Evolutionary conservation across 2,329 filamentous ascomycete genomes (phyloP), one percentile per base, ranked within the genome.

Genomic region (Alternaria alternata): DNA sequence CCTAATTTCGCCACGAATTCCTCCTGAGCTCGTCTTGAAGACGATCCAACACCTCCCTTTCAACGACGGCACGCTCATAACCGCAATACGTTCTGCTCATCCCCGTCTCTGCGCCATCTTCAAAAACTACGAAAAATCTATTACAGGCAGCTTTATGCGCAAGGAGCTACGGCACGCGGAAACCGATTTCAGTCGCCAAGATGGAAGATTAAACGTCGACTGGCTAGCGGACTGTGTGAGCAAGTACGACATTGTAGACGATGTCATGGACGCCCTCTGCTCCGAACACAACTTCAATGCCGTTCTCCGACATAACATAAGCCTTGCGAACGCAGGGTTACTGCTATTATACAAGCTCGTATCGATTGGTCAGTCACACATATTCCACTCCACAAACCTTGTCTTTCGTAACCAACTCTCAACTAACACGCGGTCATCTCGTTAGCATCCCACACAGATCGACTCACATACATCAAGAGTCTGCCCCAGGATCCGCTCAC

Each of bases 211-310:
- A 16, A 60, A 53, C 2, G 67, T 72, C 30, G 51, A 52, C n/a
- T 78, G 74, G 72, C 62, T 78, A 8, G 56, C 62, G 2, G 30
- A 65, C 8, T 78, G 74, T 30, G 70, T 75, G 3, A 57, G 57
- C n/a, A 65, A 57, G 16, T 78, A 77, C 56, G 68, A 78, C 41
- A 48, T 67, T 1, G 54, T 75, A 9, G 75, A 78, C 55, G 70
- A 72, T 36, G 54, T 77, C 16, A 76, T 78, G 74, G 69, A 66
- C 2, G 65, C 66, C 22, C 57, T 78, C 0, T 65, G 65, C 16
- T 73, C 67, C 4, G 53, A 68, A 6, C 52, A 65, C n/a, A 78
- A 75, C 42, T 72, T 66, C 44, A 71, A 64, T 18, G 64, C 64
- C 1, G 65, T 76, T 1, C 51, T 66, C 22, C 62, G 48, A 3